Base-by-base conservation (phyloP, 345 rosid species). In the Lenwebbia sp. region DNA sequence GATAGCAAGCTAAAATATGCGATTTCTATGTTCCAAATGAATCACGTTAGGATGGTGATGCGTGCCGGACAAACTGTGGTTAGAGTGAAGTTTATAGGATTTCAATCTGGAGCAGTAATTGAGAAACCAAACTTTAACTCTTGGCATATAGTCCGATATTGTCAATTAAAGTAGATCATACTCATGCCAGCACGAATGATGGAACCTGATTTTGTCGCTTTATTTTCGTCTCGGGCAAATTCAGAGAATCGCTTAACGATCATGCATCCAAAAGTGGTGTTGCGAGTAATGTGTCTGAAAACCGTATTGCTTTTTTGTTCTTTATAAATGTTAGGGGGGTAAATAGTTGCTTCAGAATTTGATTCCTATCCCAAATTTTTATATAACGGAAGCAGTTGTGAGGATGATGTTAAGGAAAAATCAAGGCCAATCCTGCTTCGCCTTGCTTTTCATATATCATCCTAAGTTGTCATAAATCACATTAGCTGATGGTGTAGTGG, bases 241-340 rank as follows among this genome's bases (percentile, higher is more conserved):
- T 53, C 3, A 5, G 54, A 15, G 54, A 53, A 53, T 53, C 7
- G 54, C 22, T 17, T 17, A 3, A 15, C 22, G 12, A 17, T 17
- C 22, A 53, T 17, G 54, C 54, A 53, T 1, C 54, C 22, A 53
- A 52, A 53, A 53, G 21, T 53, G 22, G 54, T 53, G 54, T 5
- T 52, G 19, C 54, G 2, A 52, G 21, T 52, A 52, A 52, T 52
- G 54, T 15, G 54, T 15, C 54, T 2, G 7, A 52, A 30, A 14
- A 62, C 0, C 10, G 2, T 30, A 7, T 3, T 62, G 22, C 5
- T 60, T 28, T 0, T 30, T 30, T 28, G 10, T 28, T n/a, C 0
- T 10, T 28, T 13, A 2, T 30, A 28, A 49, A 30, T 3, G 37
- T 62, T 14, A 62, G 14, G 40, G 0, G 23, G 12, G 23, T 30